Evolutionary conservation across 1,284 basidiomycete genomes (phyloP).

Genomic region (Pulchroboletus neoregius): DNA sequence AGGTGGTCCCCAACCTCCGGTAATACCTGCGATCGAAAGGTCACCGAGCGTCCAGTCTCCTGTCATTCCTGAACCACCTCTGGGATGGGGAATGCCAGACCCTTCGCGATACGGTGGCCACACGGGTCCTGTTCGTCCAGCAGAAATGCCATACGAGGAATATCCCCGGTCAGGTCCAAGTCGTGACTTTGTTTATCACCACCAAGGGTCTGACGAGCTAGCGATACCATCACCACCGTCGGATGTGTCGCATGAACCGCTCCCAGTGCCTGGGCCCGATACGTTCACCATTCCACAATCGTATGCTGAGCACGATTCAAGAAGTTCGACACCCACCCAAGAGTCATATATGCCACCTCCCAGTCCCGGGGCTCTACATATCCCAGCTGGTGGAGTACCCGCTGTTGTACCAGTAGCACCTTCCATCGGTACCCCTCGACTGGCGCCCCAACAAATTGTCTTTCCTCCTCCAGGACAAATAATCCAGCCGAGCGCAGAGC

Average conservation of each 20-base stretch:
- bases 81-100: conserved; percentile 27
- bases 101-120: conserved; percentile 15
- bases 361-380: conserved; percentile 16
- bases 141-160: conserved; percentile 12
- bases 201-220: conserved; percentile 17
- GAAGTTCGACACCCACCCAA: conserved; percentile 29
- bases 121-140: conserved; percentile 20
- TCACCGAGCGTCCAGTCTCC: conserved; percentile 14
- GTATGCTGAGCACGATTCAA: conserved; percentile 14
- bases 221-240: conserved; percentile 25
- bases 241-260: conserved; percentile 13
- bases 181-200: conserved; percentile 5
- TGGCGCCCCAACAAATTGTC: conserved; percentile 13
- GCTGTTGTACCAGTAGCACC: conserved; percentile 17
- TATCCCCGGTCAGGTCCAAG: conserved; percentile 5
- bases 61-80: conserved; percentile 26
- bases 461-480: conserved; percentile 26
- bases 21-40: conserved; percentile 26
- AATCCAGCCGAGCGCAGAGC: conserved; percentile 4
- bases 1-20: conserved; percentile 15
- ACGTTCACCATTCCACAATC: conserved; percentile 18
- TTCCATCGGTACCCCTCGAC: conserved; percentile 3
- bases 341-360: conserved; percentile 15
- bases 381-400: conserved; percentile 14
- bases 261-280: conserved; percentile 24